Base-by-base conservation (phyloP, 2,329 filamentous ascomycete species). In the Penicillium sp. region DNA sequence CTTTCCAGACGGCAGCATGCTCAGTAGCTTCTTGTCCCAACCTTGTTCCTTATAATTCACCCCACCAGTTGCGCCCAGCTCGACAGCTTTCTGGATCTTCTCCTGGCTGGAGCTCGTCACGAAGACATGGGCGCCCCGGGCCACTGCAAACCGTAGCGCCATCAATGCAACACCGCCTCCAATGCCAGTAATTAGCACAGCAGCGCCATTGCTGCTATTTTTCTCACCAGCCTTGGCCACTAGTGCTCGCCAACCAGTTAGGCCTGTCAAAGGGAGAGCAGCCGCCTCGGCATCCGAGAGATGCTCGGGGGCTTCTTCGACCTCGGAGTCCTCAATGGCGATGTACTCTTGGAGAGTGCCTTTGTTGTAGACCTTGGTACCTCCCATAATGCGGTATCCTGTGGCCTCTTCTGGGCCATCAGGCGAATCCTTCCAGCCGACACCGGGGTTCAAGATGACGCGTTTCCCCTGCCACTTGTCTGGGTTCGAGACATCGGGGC, bases 111-210 rank as follows among this genome's bases (percentile, higher is more conserved):
- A 84, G 47, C 84, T 89, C 1, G 86, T 92, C 47, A 95, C 89
- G 65, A 79, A 95, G n/a, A 92, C 86, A 66, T 84, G 82, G 61
- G 85, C 82, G 32, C 89, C 88, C 57, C 82, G 73, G 8, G 82
- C 89, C 10, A 85, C 82, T 9, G 82, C 90, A 71, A 95, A 95
- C 67, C 89, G 79, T 59, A 96, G 74, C 5, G 81, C 86, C 75
- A 88, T 85, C 47, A 96, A 74, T 29, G 92, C 92, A 1, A 96
- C 92, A 38, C 92, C 92, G 31, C 92, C 92, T 0, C 92, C 92
- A 68, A 97, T 95, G 0, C 92, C 92, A 4, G 92, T 96, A 37
- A 97, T 73, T 28, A 97, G 75, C 3, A 97, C 77, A 64, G 95
- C 95, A 53, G 81, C 74, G 2, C 88, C 88, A 0, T 68, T 59